phyloP scores from a whole-genome alignment of 257 asterid species.

The Cruciata laevipes region DNA sequence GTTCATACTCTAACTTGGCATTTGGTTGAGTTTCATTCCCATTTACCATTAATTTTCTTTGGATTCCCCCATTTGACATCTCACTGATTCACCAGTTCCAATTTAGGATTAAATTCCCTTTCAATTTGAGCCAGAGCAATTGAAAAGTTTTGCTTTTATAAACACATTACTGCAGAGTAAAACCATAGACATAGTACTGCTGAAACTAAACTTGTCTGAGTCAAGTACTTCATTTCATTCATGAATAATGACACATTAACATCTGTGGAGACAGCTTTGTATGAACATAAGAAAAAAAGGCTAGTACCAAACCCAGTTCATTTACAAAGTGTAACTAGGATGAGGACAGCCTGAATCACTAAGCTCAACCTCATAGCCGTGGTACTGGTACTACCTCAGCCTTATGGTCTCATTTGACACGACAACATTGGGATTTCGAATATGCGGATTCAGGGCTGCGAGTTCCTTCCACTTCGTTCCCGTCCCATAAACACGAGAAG shows the following conservation, averaged over 20 bases:
- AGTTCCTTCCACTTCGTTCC: constrained; percentile 50
- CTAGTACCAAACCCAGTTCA: not conserved
- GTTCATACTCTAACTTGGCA: no score
- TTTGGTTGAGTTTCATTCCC: no score
- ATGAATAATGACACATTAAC: not conserved
- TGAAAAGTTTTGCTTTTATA: no score
- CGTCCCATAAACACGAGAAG: constrained; percentile 49
- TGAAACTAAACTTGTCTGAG: not conserved
- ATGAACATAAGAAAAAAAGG: constrained; percentile 8
- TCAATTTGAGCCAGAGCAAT: no score
- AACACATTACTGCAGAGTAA: not conserved
- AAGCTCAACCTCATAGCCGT: not conserved
- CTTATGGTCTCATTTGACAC: constrained; percentile 42
- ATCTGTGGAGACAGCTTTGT: not conserved
- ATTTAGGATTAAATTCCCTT: no score
- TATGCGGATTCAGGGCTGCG: constrained; percentile 46
- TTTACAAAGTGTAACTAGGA: not conserved
- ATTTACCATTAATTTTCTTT: no score
- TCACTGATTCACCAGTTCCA: no score
- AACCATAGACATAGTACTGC: not conserved
- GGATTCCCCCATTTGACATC: no score
- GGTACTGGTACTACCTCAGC: constrained; percentile 20
- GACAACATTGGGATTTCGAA: constrained; percentile 54
- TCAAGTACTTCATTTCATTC: constrained; percentile 6
- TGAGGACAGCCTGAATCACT: constrained; percentile 2